Evolutionary conservation across 176 grass and related monocot species (phyloP).

Genomic region (Musa beccarii): DNA sequence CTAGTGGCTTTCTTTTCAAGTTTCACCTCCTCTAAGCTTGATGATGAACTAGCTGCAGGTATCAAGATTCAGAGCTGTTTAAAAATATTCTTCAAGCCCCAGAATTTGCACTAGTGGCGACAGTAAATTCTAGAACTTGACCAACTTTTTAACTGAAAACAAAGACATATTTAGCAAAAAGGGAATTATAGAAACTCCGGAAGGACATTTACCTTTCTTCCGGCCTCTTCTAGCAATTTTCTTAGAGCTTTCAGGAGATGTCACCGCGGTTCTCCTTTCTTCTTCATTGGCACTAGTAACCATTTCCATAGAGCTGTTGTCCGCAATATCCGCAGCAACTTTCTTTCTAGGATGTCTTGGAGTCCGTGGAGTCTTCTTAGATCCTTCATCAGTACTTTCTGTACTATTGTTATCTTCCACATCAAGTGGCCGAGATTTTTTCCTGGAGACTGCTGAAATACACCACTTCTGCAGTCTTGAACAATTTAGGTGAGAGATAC

Average conservation of each 20-base stretch:
- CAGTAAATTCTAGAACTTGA: neutral
- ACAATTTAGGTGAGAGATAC: conserved; percentile 1
- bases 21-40: conserved; percentile 30
- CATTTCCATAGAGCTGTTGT: conserved; percentile 3
- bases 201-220: conserved; percentile 47
- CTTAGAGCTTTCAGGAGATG: conserved; percentile 38
- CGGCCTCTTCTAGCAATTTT: conserved; percentile 29
- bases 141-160: neutral
- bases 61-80: neutral
- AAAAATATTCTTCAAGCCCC: neutral
- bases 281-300: conserved; percentile 6
- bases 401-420: conserved; percentile 21
- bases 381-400: conserved; percentile 24
- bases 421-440: conserved; percentile 26
- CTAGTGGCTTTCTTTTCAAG: conserved; percentile 36
- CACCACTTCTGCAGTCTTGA: conserved; percentile 17
- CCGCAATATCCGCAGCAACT: conserved; percentile 11
- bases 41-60: conserved; percentile 25
- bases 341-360: conserved; percentile 46
- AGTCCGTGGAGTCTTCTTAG: conserved; percentile 21
- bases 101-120: neutral
- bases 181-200: neutral
- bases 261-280: conserved; percentile 16
- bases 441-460: conserved; percentile 35
- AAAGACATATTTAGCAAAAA: neutral